These are phyloP conservation scores for Daldinia grandis DNA, from an alignment of 495 filamentous ascomycete genomes.

Conservation along the genomic window DNA sequence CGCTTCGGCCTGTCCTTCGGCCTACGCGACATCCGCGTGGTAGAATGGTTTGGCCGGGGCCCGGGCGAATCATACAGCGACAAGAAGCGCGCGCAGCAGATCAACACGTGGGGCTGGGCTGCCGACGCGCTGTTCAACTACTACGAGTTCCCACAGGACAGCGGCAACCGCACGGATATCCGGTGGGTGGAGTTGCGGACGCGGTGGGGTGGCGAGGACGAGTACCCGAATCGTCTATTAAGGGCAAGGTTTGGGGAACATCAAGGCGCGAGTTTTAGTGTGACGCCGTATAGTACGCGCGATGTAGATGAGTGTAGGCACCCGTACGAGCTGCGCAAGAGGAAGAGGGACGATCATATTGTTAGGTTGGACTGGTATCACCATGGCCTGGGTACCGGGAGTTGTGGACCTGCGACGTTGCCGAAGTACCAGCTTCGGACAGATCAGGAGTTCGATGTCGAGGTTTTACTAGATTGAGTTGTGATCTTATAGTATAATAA, in stretches of 20 bases:
- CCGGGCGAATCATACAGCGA: constrained; percentile 71
- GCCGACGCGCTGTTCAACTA: constrained; percentile 59
- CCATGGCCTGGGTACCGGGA: constrained; percentile 63
- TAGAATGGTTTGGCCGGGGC: constrained; percentile 70
- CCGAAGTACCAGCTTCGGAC: constrained; percentile 58
- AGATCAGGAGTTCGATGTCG: constrained; percentile 56
- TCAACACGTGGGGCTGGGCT: constrained; percentile 59
- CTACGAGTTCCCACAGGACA: constrained; percentile 76
- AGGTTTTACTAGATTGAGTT: constrained; percentile 53
- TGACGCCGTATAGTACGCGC: constrained; percentile 58
- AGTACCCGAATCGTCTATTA: constrained; percentile 43
- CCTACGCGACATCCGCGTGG: constrained; percentile 52
- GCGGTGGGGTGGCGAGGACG: constrained; percentile 42
- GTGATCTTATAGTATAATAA: neutral
- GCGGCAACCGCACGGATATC: constrained; percentile 68
- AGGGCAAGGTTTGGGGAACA: constrained; percentile 52
- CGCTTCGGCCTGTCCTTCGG: constrained; percentile 65
- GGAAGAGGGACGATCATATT: constrained; percentile 58
- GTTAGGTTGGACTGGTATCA: constrained; percentile 69
- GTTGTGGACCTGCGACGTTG: constrained; percentile 61
- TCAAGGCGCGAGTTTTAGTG: constrained; percentile 61
- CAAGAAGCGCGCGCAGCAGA: constrained; percentile 64
- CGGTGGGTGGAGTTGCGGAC: constrained; percentile 62
- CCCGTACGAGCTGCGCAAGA: constrained; percentile 63
- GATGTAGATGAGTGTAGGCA: constrained; percentile 67